Percentiles rank a stretch among this genome's conserved stretches.
phyloP scores from a whole-genome alignment of 116 monocot genomes.

The Phalaenopsis hybrid region DNA sequence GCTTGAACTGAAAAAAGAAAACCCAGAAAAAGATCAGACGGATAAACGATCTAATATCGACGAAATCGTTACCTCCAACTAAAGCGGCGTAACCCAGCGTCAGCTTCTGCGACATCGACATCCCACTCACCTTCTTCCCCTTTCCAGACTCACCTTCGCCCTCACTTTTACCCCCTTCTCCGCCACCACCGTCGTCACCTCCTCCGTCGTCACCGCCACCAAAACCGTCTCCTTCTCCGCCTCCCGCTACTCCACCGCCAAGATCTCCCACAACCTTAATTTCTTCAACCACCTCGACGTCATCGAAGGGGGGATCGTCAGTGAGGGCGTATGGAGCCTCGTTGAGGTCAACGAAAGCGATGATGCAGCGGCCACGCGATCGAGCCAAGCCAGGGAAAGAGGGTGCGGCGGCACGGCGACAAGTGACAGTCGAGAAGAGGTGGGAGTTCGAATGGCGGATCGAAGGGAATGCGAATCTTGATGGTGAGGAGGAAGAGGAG shows the following conservation, averaged over 20 bases:
- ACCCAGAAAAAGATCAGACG: background rate
- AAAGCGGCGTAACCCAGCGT: conserved; percentile 56
- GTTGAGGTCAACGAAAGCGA: background rate
- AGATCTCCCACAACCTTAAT: conserved; percentile 3
- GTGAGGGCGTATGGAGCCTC: background rate
- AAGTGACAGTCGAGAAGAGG: background rate
- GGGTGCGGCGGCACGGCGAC: background rate
- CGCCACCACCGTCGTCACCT: conserved; percentile 8
- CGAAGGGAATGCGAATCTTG: background rate
- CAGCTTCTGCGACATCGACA: conserved; percentile 64
- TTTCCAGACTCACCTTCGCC: conserved; percentile 15
- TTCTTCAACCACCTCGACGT: background rate
- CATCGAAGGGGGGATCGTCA: conserved; percentile 6
- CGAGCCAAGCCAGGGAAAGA: background rate
- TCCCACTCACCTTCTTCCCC: conserved; percentile 27
- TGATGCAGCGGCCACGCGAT: background rate
- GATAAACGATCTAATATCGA: background rate
- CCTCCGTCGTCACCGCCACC: background rate
- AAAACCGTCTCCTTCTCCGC: conserved; percentile 8
- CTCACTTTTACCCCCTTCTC: conserved; percentile 12
- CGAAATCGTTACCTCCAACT: conserved; percentile 31
- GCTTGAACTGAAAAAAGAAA: background rate
- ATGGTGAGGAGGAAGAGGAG: background rate
- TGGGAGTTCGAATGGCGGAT: background rate
- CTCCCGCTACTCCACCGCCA: conserved; percentile 7